Conservation (phyloP, 805 yeast genomes). For the Starmerella vitae region DNA sequence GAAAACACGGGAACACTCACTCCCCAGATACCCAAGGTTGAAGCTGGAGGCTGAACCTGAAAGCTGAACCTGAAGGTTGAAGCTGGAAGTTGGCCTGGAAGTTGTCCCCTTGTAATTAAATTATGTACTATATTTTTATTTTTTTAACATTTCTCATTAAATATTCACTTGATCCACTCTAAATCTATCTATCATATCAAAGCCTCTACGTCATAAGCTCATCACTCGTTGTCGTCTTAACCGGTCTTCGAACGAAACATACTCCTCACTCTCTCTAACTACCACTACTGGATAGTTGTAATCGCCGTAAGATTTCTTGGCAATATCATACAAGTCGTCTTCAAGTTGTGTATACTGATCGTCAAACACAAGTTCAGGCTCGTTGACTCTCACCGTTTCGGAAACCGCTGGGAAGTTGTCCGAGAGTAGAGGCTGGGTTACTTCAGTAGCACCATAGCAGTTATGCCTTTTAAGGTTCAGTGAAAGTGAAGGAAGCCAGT, state of each 20-base stretch:
- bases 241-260: constrained; percentile 19
- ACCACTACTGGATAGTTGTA: constrained; percentile 33
- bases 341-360: constrained; percentile 22
- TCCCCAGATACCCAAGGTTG: constrained; percentile 16
- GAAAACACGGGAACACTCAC: constrained; percentile 1
- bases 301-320: constrained; percentile 30
- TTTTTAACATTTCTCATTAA: too few relatives aligned
- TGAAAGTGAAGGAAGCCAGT: constrained; percentile 48
- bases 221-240: constrained; percentile 6
- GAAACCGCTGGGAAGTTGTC: neutral
- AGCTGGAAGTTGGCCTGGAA: too few relatives aligned
- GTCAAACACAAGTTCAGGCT: constrained; percentile 7
- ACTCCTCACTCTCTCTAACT: constrained; percentile 23
- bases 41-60: constrained; percentile 17
- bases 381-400: neutral
- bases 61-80: too few relatives aligned
- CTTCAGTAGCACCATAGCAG: neutral
- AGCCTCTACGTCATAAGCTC: too few relatives aligned
- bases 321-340: constrained; percentile 26
- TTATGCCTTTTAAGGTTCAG: constrained; percentile 1
- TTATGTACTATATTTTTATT: too few relatives aligned
- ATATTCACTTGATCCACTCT: too few relatives aligned
- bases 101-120: too few relatives aligned
- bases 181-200: too few relatives aligned
- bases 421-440: too few relatives aligned